phyloP scores from a whole-genome alignment of 179 eudicot species.

The Camellia oleifera region DNA sequence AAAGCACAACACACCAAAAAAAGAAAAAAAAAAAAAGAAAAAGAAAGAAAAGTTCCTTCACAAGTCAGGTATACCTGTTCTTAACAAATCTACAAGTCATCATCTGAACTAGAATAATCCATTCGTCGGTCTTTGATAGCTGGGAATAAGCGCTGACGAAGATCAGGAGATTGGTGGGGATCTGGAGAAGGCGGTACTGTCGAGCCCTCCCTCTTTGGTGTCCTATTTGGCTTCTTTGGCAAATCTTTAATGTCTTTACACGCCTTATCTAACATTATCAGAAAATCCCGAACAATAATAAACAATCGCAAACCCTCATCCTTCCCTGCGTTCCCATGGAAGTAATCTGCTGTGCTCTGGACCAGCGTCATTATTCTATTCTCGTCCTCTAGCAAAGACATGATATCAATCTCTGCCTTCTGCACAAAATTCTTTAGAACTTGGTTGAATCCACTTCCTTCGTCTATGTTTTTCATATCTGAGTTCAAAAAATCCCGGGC shows the following conservation, averaged over 20 bases:
- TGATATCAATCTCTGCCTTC: slow-evolving; percentile 36
- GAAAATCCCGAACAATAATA: slow-evolving; percentile 48
- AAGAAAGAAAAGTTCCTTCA: background rate
- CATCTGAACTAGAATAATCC: slow-evolving; percentile 13
- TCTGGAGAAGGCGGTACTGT: slow-evolving; percentile 12
- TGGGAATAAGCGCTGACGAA: slow-evolving; percentile 39
- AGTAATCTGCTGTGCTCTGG: slow-evolving; percentile 47
- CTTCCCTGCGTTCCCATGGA: slow-evolving; percentile 50
- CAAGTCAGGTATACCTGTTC: background rate
- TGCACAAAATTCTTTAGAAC: slow-evolving; percentile 32
- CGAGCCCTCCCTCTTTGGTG: slow-evolving; percentile 21
- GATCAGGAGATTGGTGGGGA: slow-evolving; percentile 19
- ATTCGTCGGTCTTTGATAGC: slow-evolving; percentile 36
- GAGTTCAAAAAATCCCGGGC: slow-evolving; percentile 34
- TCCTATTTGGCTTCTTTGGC: slow-evolving; percentile 20
- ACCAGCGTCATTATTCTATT: slow-evolving; percentile 35
- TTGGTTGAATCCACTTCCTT: slow-evolving; percentile 30
- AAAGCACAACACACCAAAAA: no score
- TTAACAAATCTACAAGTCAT: background rate
- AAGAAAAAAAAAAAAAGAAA: no score
- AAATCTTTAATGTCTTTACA: slow-evolving; percentile 44
- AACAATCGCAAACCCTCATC: slow-evolving; percentile 56
- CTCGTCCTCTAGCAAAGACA: slow-evolving; percentile 42
- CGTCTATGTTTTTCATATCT: slow-evolving; percentile 31
- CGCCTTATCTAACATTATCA: slow-evolving; percentile 41